Evolutionary conservation across 306 rosid species (phyloP).

Genomic region (Albizia julibrissin): DNA sequence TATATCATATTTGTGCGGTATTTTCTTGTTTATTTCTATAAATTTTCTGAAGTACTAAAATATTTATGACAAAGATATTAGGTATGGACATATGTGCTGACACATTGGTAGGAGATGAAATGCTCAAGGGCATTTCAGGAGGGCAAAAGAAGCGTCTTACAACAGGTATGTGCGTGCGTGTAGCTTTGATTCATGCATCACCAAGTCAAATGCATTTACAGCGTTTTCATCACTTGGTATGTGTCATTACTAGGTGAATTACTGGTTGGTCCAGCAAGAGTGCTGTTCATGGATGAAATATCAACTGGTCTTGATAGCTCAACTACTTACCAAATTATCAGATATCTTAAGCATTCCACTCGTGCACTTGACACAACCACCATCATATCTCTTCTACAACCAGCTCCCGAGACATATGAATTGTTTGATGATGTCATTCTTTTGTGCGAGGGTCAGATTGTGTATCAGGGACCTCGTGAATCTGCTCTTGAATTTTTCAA

Average conservation of each 20-base stretch:
- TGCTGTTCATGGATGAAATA: slow-evolving; percentile 96
- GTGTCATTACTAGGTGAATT: slow-evolving; percentile 75
- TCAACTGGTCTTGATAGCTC: slow-evolving; percentile 97
- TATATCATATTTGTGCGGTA: slow-evolving; percentile 4
- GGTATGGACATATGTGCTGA: slow-evolving; percentile 99
- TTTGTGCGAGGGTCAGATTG: slow-evolving; percentile 92
- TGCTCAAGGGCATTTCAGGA: slow-evolving; percentile 98
- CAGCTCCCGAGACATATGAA: slow-evolving; percentile 98
- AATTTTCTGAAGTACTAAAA: slow-evolving; percentile 48
- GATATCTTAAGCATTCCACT: slow-evolving; percentile 89
- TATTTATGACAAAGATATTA: slow-evolving; percentile 87
- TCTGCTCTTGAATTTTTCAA: slow-evolving; percentile 75
- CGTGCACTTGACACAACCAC: slow-evolving; percentile 87
- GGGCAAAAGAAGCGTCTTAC: slow-evolving; percentile 99
- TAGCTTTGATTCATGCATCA: slow-evolving; percentile 27
- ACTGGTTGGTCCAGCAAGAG: slow-evolving; percentile 97
- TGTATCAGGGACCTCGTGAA: slow-evolving; percentile 89
- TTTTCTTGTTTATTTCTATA: slow-evolving; percentile 16
- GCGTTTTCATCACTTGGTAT: slow-evolving; percentile 38
- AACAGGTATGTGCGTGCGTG: slow-evolving; percentile 58
- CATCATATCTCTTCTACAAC: slow-evolving; percentile 93
- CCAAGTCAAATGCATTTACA: slow-evolving; percentile 29
- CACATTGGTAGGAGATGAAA: slow-evolving; percentile 98
- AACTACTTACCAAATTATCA: slow-evolving; percentile 89
- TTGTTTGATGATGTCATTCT: slow-evolving; percentile 94